Percentiles rank a stretch among this genome's conserved stretches.
These are phyloP conservation scores for Cerrena zonata DNA, from an alignment of 1,284 basidiomycete genomes.

Conservation along the genomic window DNA sequence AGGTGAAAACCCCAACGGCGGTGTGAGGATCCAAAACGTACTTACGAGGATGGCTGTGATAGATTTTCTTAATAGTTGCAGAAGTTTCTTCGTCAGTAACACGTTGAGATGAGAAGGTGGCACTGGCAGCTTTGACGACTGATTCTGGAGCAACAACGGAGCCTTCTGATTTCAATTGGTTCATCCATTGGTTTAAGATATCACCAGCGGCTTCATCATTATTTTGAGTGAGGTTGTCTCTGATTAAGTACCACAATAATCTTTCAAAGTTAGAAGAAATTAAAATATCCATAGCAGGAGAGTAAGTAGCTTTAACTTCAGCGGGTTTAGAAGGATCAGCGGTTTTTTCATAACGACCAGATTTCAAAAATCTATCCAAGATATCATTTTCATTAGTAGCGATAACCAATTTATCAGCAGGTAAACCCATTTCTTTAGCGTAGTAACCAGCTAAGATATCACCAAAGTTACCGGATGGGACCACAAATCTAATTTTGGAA, in stretches of 20 bases:
- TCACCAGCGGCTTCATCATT: too few relatives aligned
- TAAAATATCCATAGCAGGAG: conserved; percentile 97
- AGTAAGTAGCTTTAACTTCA: conserved; percentile 29
- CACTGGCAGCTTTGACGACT: too few relatives aligned
- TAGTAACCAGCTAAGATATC: conserved; percentile 97
- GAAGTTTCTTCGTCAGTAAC: too few relatives aligned
- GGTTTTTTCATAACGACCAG: conserved; percentile 86
- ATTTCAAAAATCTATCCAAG: conserved; percentile 90
- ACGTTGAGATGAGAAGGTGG: too few relatives aligned
- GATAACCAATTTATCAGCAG: conserved; percentile 77
- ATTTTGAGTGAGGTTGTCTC: too few relatives aligned
- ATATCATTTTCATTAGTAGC: conserved; percentile 99
- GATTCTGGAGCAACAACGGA: too few relatives aligned
- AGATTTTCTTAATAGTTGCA: too few relatives aligned
- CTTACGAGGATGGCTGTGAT: too few relatives aligned
- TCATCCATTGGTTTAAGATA: too few relatives aligned
- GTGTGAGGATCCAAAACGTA: conserved; percentile 95
- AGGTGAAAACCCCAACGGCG: conserved; percentile 83
- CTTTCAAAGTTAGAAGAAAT: conserved; percentile 98
- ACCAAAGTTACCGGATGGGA: conserved; percentile 98
- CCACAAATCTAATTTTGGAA: conserved; percentile 77
- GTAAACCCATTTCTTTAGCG: conserved; percentile 91
- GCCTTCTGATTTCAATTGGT: too few relatives aligned
- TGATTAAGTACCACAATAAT: conserved; percentile 90
- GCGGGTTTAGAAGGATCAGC: conserved; percentile 43